Base-by-base conservation (phyloP, 345 rosid genomes). In the Angophora floribunda region DNA sequence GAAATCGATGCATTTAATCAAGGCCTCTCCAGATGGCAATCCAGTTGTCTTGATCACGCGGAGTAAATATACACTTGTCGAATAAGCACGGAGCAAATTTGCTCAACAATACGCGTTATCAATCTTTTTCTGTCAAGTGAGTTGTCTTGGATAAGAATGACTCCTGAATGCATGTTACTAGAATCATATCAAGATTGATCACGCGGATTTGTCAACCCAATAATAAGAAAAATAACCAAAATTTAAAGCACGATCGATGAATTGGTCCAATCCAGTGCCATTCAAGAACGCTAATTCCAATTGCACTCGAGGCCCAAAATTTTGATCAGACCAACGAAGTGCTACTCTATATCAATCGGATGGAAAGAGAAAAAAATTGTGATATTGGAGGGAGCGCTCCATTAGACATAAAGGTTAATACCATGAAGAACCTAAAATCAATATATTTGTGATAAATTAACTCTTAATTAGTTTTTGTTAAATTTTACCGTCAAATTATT, bases 391-490 rank as follows among this genome's bases (percentile, higher is more conserved):
- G 4, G 44, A 30, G 3, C 0, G 9, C 1, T 63, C 3, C 6
- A n/a, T 63, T 63, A 63, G 41, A n/a, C 30, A 63, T 63, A 6
- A 63, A 12, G 0, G 6, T 55, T 55, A 55, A 21, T 22, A 55
- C 1, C 22, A 55, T 22, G 9, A 22, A 55, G 22, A 9, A 9
- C 1, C 0, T 1, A 9, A 55, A 21, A 22, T 8, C 0, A 8
- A 0, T 55, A 0, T 2, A 55, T 7, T 0, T 9, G 0, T 55
- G 0, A 55, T 5, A 55, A 55, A 55, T 55, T 55, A 3, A 55
- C 0, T 12, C 9, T 8, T 0, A 55, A 55, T 1, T 2, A 55
- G 0, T 55, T 55, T 55, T 4, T 2, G 2, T 55, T 55, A 55
- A 55, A 55, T 22, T 55, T 55, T 55, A 55, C 5, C 1, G 1